Percentiles rank a stretch among this genome's conserved stretches.
Conservation (phyloP, 345 rosid species). For the Streptanthus diversifolius region DNA sequence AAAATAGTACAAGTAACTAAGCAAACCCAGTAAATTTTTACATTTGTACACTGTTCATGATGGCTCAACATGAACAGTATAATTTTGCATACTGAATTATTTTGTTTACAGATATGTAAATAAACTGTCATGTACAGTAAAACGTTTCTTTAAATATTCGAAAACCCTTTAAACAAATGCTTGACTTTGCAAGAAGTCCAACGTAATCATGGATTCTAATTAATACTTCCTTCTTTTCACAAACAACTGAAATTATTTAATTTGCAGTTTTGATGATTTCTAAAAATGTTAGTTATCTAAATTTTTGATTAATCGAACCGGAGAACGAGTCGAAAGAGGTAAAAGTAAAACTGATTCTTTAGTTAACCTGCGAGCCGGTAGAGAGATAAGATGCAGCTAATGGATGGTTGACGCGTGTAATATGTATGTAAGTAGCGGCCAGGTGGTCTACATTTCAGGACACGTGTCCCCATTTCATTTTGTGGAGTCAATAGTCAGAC, state of each 20-base stretch:
- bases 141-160: too few relatives aligned
- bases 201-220: not conserved
- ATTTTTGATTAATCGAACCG: not conserved
- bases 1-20: too few relatives aligned
- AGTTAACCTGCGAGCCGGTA: not conserved
- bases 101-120: not conserved
- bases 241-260: not conserved
- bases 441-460: not conserved
- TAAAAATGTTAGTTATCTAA: not conserved
- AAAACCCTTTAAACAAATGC: not conserved
- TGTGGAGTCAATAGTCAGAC: conserved; percentile 22
- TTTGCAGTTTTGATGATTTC: not conserved
- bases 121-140: not conserved
- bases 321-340: not conserved
- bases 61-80: not conserved
- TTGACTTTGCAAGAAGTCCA: not conserved
- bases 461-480: not conserved
- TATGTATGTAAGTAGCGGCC: not conserved
- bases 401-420: not conserved
- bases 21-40: too few relatives aligned
- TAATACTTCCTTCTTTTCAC: not conserved
- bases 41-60: not conserved
- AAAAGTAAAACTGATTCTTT: not conserved
- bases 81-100: not conserved
- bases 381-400: not conserved